phyloP scores from a whole-genome alignment of 139 green algal genomes.

The Coelastrella sp. region DNA sequence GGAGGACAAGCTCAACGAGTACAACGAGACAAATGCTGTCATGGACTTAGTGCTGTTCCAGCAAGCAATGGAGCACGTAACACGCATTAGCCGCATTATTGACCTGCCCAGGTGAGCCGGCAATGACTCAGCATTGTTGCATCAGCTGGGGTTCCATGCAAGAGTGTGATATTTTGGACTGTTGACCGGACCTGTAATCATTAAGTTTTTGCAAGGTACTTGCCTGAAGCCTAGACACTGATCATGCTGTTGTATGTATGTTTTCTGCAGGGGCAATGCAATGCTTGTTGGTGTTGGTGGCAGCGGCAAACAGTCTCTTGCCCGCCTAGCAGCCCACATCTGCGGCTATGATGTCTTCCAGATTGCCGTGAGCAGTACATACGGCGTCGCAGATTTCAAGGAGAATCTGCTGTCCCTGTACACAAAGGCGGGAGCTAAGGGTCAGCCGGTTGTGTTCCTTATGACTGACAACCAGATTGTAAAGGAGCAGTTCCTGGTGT shows the following conservation, averaged over 20 bases:
- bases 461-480: slow-evolving; percentile 94
- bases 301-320: slow-evolving; percentile 84
- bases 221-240: too few species aligned
- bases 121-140: background rate
- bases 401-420: slow-evolving; percentile 89
- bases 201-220: too few species aligned
- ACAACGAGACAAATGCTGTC: slow-evolving; percentile 90
- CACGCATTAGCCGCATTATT: slow-evolving; percentile 87
- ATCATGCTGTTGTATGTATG: too few species aligned
- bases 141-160: background rate
- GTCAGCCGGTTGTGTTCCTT: slow-evolving; percentile 82
- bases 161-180: background rate
- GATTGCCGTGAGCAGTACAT: slow-evolving; percentile 83
- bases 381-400: slow-evolving; percentile 89
- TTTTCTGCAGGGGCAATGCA: slow-evolving; percentile 74
- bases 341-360: slow-evolving; percentile 89
- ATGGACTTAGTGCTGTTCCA: slow-evolving; percentile 93
- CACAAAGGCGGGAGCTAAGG: slow-evolving; percentile 63
- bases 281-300: slow-evolving; percentile 92
- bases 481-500: slow-evolving; percentile 92
- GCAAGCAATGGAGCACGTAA: slow-evolving; percentile 89
- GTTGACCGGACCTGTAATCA: too few species aligned
- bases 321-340: slow-evolving; percentile 84
- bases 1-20: slow-evolving; percentile 87
- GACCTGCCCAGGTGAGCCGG: slow-evolving; percentile 65